Evolutionary conservation across 306 rosid genomes (phyloP), one percentile per base, ranked within the genome.

Genomic region (Spatholobus suberectus): DNA sequence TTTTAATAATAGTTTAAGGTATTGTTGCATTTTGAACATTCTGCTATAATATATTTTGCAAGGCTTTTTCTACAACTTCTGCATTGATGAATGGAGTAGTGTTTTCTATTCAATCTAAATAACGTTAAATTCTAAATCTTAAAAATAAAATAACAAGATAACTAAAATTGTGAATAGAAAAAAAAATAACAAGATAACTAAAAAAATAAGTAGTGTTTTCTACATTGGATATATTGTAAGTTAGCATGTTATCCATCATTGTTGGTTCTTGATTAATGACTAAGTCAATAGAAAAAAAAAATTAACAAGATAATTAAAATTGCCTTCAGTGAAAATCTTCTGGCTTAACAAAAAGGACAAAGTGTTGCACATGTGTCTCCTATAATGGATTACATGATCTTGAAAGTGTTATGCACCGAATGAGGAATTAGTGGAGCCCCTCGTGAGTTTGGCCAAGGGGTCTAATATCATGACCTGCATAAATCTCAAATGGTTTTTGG

Each of bases 41-140:
- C 81, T 82, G 38, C 70, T 72, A 6, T 32, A 26, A 90, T 86
- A 88, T 95, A 73, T 83, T 95, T 26, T 91, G 88, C 81, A 91
- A 97, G 18, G 96, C 95, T 41, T 95, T 88, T 85, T 91, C 95
- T 67, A 88, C 96, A 67, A 95, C 98, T 69, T 91, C 98, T 70
- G 97, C 98, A 40, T 85, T 95, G 73, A 95, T 97, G 98, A 95
- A 84, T 95, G 95, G 97, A 95, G 98, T 84, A 95, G 98, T 81
- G 98, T 95, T 43, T 90, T 93, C 76, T 95, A 93, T 86, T 95
- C 98, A n/a, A n/a, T n/a, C n/a, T n/a, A n/a, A n/a, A n/a, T n/a
- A n/a, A n/a, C n/a, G n/a, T n/a, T n/a, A n/a, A n/a, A n/a, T n/a
- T n/a, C n/a, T n/a, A n/a, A n/a, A n/a, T n/a, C n/a, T n/a, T n/a